Evolutionary conservation across 495 filamentous ascomycete species (phyloP), one percentile per base, ranked within the genome.

Genomic region (Penicillium mononematosum): DNA sequence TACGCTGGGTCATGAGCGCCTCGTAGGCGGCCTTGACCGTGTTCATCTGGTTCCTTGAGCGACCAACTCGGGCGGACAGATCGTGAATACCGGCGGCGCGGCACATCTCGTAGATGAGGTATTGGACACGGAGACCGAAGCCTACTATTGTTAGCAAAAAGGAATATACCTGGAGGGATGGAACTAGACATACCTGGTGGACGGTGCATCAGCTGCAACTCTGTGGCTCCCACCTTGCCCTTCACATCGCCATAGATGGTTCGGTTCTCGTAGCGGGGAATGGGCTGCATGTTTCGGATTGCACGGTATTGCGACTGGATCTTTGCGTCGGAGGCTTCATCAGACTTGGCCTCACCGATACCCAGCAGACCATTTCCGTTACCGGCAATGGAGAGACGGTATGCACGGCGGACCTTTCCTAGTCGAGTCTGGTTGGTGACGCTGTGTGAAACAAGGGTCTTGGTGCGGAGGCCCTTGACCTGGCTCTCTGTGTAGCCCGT

Each of bases 371-470:
- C 94, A 53, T 93, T 81, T 34, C 80, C 78, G 68, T 97, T 95
- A 45, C 94, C 94, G 6, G 91, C 91, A 46, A 96, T 81, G 5
- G 83, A 81, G 42, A 96, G 73, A 58, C 78, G 71, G 68, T 92
- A 94, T 10, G 79, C 57, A 65, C 83, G 85, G 50, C 74, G 73
- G 52, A 98, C 84, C 82, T 97, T 99, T 62, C 94, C 94, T 73
- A 99, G 83, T 77, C 91, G 89, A 29, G 95, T 98, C 81, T 96
- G 92, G 73, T 99, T 99, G 58, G 81, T 76, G 45, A 99, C 95
- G 1, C 68, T 68, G 64, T 92, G 88, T 3, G 56, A 52, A 20
- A 96, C 88, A 25, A 98, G 65, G 12, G 75, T 73, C 78, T 91
- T 94, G 22, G 77, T 70, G 24, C 76, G 72, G 49, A 90, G 70